Conservation (phyloP, 2,329 filamentous ascomycete genomes). For the Nannizziopsis arthrosporioides region DNA sequence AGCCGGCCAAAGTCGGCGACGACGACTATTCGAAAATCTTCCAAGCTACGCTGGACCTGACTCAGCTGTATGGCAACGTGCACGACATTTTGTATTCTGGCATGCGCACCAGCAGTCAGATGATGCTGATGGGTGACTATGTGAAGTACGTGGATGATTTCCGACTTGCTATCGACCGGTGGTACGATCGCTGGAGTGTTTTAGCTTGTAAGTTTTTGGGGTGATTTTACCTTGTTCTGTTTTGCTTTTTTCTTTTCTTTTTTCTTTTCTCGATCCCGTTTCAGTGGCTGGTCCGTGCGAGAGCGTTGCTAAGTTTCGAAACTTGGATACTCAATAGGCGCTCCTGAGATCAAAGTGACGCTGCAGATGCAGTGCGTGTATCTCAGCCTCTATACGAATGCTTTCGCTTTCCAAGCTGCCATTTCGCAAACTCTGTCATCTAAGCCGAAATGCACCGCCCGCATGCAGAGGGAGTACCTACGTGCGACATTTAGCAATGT, state of each 20-base stretch:
- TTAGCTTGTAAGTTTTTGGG: constrained; percentile 43
- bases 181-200: constrained; percentile 59
- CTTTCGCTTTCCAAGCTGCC: constrained; percentile 64
- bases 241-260: too few species aligned
- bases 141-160: constrained; percentile 68
- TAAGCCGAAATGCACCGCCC: constrained; percentile 28
- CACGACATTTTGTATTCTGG: constrained; percentile 64
- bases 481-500: constrained; percentile 42
- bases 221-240: not conserved
- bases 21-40: constrained; percentile 59
- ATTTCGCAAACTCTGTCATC: constrained; percentile 41
- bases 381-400: constrained; percentile 60
- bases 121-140: constrained; percentile 59
- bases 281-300: not conserved
- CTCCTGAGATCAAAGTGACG: constrained; percentile 54
- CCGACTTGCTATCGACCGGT: constrained; percentile 54
- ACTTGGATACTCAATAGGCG: constrained; percentile 32
- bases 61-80: constrained; percentile 60
- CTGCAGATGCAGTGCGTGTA: constrained; percentile 62
- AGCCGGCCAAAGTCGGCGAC: constrained; percentile 46
- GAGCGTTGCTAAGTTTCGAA: not conserved
- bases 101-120: constrained; percentile 55
- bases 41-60: constrained; percentile 59
- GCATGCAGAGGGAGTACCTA: constrained; percentile 31
- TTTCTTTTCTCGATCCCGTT: not conserved